Base-by-base conservation (phyloP, 371 early-diverging fungal genomes). In the Mortierella sp. region DNA sequence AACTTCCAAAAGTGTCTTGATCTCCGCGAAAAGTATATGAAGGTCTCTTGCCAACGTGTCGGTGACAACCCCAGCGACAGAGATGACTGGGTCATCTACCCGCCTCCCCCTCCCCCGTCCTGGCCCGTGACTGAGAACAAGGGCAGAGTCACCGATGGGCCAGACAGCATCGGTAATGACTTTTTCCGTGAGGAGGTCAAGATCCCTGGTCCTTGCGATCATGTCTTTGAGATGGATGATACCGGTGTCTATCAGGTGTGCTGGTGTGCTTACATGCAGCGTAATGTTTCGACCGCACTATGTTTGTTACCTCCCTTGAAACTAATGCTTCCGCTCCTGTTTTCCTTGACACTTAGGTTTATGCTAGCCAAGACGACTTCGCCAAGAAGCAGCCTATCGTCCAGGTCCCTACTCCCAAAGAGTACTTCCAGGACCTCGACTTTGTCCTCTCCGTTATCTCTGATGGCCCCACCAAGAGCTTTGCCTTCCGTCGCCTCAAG, bases 401-500 rank as follows among this genome's bases (percentile, higher is more conserved):
- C 51, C 62, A 71, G 4, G 87, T 95, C 8, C 94, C 95, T n/a
- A 78, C 84, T 27, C 86, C 92, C 50, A 91, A 88, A 66, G 95
- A 99, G 51, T 99, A 94, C 79, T 98, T 88, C 78, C 75, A 82
- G 61, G 98, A 99, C 56, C 80, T 94, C 44, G 96, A 98, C 42
- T 94, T 80, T 68, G 86, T 99, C 44, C 80, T 95, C n/a, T 84
- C 83, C 21, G 81, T 91, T 2, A 93, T 97, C 32, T 90, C 94
- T 37, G 96, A 99, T 76, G 98, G 99, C 0, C 99, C 99, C 2
- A 87, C 95, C 51, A 99, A 98, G 80, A 91, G 92, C 48, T 97
- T 96, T 84, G 96, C 98, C 0, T 99, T 91, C 78, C 87, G 96
- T 46, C 85, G 99, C 41, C 82, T 99, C 48, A 89, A 95, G 34